Percentiles rank a stretch among this genome's conserved stretches.
phyloP scores from a whole-genome alignment of 1,284 basidiomycete genomes.

The Schizophyllum commune region DNA sequence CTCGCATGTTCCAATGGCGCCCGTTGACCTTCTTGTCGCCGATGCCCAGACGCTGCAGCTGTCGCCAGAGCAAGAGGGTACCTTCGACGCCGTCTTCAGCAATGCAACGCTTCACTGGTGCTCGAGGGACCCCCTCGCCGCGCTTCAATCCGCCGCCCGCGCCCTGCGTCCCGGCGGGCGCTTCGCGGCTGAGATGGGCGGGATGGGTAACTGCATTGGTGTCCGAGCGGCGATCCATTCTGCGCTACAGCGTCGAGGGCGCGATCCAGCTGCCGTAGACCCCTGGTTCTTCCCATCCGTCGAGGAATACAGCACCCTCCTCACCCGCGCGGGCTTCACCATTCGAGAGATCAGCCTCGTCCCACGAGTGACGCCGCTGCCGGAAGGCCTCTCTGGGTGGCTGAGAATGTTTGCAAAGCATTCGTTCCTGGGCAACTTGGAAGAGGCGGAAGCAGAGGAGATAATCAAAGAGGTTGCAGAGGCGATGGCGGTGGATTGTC shows the following conservation, averaged over 20 bases:
- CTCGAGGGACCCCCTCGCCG: conserved; percentile 60
- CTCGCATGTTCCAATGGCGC: conserved; percentile 25
- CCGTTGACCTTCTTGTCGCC: conserved; percentile 37
- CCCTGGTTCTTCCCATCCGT: conserved; percentile 82
- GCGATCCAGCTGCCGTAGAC: conserved; percentile 53
- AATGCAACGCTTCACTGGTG: conserved; percentile 84
- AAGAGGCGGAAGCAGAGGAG: conserved; percentile 44
- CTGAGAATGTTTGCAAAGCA: conserved; percentile 57
- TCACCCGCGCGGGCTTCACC: conserved; percentile 48
- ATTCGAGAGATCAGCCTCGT: conserved; percentile 49
- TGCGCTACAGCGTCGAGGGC: conserved; percentile 44
- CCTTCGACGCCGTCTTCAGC: conserved; percentile 66
- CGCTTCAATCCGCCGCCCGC: conserved; percentile 49
- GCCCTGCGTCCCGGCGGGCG: conserved; percentile 64
- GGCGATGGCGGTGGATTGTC: conserved; percentile 51
- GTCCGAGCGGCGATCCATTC: conserved; percentile 53
- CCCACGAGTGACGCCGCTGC: conserved; percentile 63
- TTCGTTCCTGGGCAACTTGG: conserved; percentile 45
- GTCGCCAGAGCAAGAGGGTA: conserved; percentile 17
- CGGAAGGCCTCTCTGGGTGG: conserved; percentile 61
- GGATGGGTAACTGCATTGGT: conserved; percentile 66
- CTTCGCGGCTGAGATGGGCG: conserved; percentile 74
- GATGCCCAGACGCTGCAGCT: conserved; percentile 44
- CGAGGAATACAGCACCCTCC: conserved; percentile 56
- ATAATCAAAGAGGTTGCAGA: conserved; percentile 64